Evolutionary conservation across 768 basidiomycete species (phyloP), one percentile per base, ranked within the genome.

Genomic region (Phaffia tasmanica): DNA sequence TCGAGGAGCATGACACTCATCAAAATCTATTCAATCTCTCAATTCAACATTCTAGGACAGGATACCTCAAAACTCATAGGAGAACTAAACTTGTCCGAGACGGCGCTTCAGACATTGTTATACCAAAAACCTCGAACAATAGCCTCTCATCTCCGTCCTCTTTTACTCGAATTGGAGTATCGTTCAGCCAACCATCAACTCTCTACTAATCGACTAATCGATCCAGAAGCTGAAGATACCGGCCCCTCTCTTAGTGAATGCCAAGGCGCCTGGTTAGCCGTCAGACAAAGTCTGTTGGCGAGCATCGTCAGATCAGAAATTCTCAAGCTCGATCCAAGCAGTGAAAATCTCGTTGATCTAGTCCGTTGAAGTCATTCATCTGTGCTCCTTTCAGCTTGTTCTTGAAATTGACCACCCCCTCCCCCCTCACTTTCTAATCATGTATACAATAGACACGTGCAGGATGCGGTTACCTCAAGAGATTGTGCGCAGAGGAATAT

Each of bases 1-100:
- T 95, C 91, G 0, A 84, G 95, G 30, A 88, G 90, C 14, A 97
- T 98, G 94, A 98, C 93, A 0, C 81, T 99, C 54, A 89, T 98
- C 79, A 94, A 89, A 77, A 93, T 98, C 85, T 92, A 87, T 77
- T 97, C 95, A 72, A 85, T 94, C 7, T 86, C 86, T 5, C 86
- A 88, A 9, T 79, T 98, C 7, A 81, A 86, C 50, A 84, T 86
- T 0, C 80, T 95, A 15, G 84, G 87, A 0, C 78, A 82, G 4
- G 94, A 98, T 71, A 82, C 94, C 25, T 81, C 82, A 1, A 86
- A 82, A 71, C 82, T 87, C 14, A 74, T 93, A 55, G 80, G 80
- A 29, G 66, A 63, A n/a, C 59, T 42, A 4, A 42, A 87, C 70
- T 80, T 93, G 57, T 88, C 89, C 7, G 77, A 81, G 42, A 88